These are phyloP conservation scores for Kodamaea fungicola DNA, from an alignment of 1,139 yeast genomes.

Conservation along the genomic window DNA sequence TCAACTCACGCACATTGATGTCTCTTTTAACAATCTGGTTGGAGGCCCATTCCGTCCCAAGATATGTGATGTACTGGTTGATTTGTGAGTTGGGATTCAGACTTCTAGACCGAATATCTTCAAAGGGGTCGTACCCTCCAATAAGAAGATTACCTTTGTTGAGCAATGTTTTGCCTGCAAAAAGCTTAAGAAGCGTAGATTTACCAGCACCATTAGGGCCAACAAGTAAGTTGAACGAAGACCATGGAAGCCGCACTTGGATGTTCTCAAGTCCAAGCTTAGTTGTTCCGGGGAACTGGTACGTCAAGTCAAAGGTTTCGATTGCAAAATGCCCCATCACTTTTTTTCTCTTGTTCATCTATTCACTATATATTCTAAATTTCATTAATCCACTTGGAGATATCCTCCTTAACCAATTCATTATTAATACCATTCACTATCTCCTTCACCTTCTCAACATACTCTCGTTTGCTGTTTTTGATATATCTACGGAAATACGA, in stretches of 20 bases:
- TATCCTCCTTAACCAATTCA: constrained; percentile 25
- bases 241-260: constrained; percentile 58
- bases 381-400: constrained; percentile 30
- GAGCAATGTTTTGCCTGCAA: constrained; percentile 90
- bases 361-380: constrained; percentile 1
- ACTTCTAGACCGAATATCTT: constrained; percentile 47
- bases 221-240: constrained; percentile 70
- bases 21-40: constrained; percentile 88
- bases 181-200: constrained; percentile 74
- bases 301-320: constrained; percentile 62
- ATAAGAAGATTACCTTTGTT: constrained; percentile 64
- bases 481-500: constrained; percentile 34
- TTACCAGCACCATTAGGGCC: constrained; percentile 99
- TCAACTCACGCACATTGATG: constrained; percentile 75
- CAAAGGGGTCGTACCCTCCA: constrained; percentile 86
- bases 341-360: background rate
- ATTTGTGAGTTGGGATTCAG: constrained; percentile 42
- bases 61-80: constrained; percentile 57
- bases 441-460: constrained; percentile 20
- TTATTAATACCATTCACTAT: constrained; percentile 24
- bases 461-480: constrained; percentile 16
- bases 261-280: constrained; percentile 69
- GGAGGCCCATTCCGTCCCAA: constrained; percentile 98
- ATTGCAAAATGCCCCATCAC: constrained; percentile 41
- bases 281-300: constrained; percentile 61